Conservation (phyloP, 139 green algal species). For the Coccomyxa sp. region DNA sequence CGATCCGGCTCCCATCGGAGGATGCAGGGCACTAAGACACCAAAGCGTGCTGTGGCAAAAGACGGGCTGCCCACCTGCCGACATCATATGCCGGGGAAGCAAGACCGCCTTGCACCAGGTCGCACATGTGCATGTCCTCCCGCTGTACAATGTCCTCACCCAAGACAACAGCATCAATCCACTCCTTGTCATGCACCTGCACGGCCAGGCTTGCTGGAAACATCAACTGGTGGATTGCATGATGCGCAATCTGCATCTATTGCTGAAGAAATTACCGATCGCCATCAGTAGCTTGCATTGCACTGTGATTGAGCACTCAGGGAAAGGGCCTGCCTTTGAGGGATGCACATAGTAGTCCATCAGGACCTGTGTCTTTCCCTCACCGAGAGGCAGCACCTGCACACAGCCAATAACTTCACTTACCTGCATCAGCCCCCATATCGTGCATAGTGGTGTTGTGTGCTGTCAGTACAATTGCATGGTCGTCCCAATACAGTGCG, state of each 20-base stretch:
- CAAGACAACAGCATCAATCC: not conserved
- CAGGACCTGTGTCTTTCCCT: conserved; percentile 29
- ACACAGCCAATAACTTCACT: no score
- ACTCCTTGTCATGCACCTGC: conserved; percentile 7
- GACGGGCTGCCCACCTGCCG: conserved; percentile 15
- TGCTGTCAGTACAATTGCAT: not conserved
- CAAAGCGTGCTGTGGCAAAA: not conserved
- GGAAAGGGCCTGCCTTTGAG: not conserved
- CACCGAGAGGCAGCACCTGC: conserved; percentile 22
- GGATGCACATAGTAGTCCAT: conserved; percentile 26
- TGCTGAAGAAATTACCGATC: no score
- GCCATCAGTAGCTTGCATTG: no score
- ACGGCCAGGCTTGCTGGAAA: not conserved
- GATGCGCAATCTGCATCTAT: no score
- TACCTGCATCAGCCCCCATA: no score
- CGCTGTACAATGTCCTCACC: conserved; percentile 34
- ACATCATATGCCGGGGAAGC: conserved; percentile 27
- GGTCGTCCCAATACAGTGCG: not conserved
- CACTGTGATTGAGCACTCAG: not conserved
- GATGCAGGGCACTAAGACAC: not conserved
- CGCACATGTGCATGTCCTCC: conserved; percentile 46
- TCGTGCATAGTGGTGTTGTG: no score
- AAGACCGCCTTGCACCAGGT: conserved; percentile 42
- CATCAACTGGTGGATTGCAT: not conserved
- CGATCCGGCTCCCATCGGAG: not conserved